Percentiles rank a stretch among this genome's conserved stretches.
Evolutionary conservation across 768 basidiomycete species (phyloP).

Genomic region (Phylloporus arenicola): DNA sequence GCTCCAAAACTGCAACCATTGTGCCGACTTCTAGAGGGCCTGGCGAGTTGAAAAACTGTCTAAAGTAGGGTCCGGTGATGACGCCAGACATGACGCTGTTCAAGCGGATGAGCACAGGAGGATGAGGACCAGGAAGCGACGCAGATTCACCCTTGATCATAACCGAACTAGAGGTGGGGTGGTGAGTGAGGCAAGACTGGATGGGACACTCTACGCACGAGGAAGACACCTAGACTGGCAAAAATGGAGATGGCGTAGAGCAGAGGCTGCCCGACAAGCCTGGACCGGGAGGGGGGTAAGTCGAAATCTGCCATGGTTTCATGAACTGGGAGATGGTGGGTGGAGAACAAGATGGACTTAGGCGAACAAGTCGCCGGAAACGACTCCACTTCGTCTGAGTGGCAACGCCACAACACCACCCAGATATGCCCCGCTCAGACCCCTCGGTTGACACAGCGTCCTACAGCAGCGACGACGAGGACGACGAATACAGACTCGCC

Average conservation of each 20-base stretch:
- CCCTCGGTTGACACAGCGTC: constrained; percentile 55
- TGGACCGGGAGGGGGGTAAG: constrained; percentile 31
- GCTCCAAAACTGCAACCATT: constrained; percentile 92
- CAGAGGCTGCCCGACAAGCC: constrained; percentile 72
- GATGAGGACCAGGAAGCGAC: constrained; percentile 2
- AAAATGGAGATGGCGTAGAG: constrained; percentile 79
- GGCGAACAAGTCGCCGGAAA: constrained; percentile 12
- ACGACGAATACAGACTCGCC: constrained; percentile 70
- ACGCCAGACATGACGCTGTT: constrained; percentile 84
- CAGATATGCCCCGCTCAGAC: constrained; percentile 55
- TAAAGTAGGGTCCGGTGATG: constrained; percentile 83
- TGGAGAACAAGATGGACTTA: constrained; percentile 11
- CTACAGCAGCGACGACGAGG: constrained; percentile 55
- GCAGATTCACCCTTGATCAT: constrained; percentile 70
- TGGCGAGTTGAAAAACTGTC: constrained; percentile 76
- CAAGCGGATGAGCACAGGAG: constrained; percentile 2
- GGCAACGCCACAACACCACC: constrained; percentile 16
- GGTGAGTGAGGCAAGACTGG: constrained; percentile 3
- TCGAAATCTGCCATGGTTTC: constrained; percentile 47
- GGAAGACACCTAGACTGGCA: constrained; percentile 79
- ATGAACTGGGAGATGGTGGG: constrained; percentile 32
- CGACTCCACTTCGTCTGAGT: neutral
- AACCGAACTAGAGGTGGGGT: constrained; percentile 54
- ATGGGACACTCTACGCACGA: constrained; percentile 44
- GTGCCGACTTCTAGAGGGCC: constrained; percentile 74